Percentiles rank a stretch among this genome's conserved stretches.
Conservation (phyloP, 345 rosid genomes). For the Melaleuca quinquenervia region DNA sequence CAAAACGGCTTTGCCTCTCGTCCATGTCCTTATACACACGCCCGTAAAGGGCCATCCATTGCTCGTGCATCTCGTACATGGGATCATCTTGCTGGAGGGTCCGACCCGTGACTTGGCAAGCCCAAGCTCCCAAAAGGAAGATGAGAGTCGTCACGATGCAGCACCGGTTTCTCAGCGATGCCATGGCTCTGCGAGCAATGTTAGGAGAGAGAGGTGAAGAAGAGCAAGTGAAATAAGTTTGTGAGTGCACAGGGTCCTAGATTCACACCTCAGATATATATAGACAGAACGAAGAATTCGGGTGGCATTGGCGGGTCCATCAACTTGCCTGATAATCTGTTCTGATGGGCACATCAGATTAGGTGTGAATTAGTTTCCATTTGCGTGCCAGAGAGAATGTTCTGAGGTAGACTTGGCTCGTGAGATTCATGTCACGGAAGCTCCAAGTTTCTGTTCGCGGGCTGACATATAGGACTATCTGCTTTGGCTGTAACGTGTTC, state of each 20-base stretch:
- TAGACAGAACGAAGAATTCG: neutral
- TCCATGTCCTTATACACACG: conserved; percentile 1
- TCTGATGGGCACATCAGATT: neutral
- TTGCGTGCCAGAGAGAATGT: neutral
- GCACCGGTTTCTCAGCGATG: neutral
- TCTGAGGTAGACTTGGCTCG: neutral
- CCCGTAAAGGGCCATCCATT: conserved; percentile 18
- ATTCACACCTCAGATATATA: neutral
- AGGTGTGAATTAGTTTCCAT: too few species aligned
- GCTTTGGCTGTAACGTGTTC: neutral
- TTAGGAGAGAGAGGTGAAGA: neutral
- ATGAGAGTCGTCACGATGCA: neutral
- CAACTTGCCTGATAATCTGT: neutral
- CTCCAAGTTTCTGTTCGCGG: neutral
- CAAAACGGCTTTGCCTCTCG: conserved; percentile 12
- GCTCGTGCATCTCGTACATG: conserved; percentile 12
- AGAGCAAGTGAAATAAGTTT: neutral
- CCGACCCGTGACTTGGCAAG: conserved; percentile 2
- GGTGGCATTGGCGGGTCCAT: neutral
- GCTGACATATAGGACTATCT: neutral
- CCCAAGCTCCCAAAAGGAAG: neutral
- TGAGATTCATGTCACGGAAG: neutral
- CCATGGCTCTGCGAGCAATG: neutral
- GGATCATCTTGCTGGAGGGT: conserved; percentile 1
- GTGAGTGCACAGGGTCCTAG: neutral